Percentiles rank a stretch among this genome's conserved stretches.
phyloP scores from a whole-genome alignment of 2,329 filamentous ascomycete species.

The Alternaria panax region DNA sequence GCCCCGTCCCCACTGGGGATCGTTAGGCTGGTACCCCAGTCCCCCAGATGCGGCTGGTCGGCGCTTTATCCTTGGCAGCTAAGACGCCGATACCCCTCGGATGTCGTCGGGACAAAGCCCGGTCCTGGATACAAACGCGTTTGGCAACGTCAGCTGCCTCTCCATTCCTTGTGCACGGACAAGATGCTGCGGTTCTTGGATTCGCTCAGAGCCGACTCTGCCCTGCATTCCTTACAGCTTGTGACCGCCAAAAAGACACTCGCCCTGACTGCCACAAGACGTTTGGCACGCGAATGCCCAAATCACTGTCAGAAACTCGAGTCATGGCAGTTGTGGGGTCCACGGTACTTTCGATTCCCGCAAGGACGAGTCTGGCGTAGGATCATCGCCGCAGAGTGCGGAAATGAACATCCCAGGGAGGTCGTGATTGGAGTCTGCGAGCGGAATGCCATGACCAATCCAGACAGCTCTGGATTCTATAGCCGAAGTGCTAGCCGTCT shows the following conservation, averaged over 20 bases:
- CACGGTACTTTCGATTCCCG: constrained; percentile 12
- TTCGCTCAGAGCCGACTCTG: constrained; percentile 17
- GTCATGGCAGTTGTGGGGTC: constrained; percentile 24
- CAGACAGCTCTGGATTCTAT: constrained; percentile 30
- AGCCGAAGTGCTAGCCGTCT: constrained; percentile 32
- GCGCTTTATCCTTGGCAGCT: constrained; percentile 38
- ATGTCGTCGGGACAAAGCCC: constrained; percentile 41
- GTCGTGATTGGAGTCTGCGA: constrained; percentile 35
- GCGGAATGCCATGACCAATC: constrained; percentile 23
- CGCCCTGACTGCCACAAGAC: background rate
- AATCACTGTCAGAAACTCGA: constrained; percentile 8
- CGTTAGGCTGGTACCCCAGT: constrained; percentile 47
- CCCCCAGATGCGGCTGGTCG: constrained; percentile 47
- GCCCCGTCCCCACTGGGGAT: constrained; percentile 44
- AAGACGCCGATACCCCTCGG: constrained; percentile 42
- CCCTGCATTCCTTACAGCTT: constrained; percentile 15
- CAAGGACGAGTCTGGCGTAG: constrained; percentile 20
- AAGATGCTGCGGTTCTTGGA: constrained; percentile 31
- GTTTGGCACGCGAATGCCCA: background rate
- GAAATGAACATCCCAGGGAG: constrained; percentile 37
- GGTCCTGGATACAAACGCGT: constrained; percentile 23
- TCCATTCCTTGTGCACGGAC: constrained; percentile 13
- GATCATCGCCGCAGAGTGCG: constrained; percentile 26
- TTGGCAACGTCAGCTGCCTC: constrained; percentile 37
- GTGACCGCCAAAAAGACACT: constrained; percentile 10